These are phyloP conservation scores for Aeschynomene evenia DNA, from an alignment of 306 rosid species.

Conservation along the genomic window DNA sequence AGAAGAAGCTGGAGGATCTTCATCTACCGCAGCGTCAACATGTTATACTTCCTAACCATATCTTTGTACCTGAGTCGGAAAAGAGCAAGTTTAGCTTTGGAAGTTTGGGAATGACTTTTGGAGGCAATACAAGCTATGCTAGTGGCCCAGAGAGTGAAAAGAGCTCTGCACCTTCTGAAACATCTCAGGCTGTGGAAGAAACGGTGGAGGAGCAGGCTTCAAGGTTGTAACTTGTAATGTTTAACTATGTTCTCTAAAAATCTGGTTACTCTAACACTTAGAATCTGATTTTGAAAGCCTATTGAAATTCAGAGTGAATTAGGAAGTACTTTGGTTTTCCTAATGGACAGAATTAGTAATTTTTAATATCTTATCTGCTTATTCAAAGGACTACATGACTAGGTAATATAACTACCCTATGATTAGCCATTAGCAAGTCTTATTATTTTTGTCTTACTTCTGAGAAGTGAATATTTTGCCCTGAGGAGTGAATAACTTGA, in stretches of 20 bases:
- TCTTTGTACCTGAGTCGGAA: conserved; percentile 93
- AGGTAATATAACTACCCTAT: conserved; percentile 2
- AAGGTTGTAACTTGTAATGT: conserved; percentile 61
- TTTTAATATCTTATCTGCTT: background rate
- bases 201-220: conserved; percentile 57
- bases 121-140: conserved; percentile 44
- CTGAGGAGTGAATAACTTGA: background rate
- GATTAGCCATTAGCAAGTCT: background rate
- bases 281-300: conserved; percentile 1
- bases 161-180: conserved; percentile 77
- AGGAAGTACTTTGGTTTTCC: background rate
- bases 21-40: conserved; percentile 71
- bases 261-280: conserved; percentile 2
- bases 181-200: conserved; percentile 72
- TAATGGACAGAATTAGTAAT: background rate
- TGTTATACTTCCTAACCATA: conserved; percentile 92
- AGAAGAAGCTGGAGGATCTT: conserved; percentile 69
- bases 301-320: background rate
- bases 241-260: conserved; percentile 7
- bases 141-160: conserved; percentile 60
- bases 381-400: too few relatives aligned
- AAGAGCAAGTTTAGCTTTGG: conserved; percentile 88
- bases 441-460: background rate
- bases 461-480: background rate
- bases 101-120: conserved; percentile 83